Evolutionary conservation across 495 filamentous ascomycete species (phyloP).

Genomic region (Aspergillus ellipticus): DNA sequence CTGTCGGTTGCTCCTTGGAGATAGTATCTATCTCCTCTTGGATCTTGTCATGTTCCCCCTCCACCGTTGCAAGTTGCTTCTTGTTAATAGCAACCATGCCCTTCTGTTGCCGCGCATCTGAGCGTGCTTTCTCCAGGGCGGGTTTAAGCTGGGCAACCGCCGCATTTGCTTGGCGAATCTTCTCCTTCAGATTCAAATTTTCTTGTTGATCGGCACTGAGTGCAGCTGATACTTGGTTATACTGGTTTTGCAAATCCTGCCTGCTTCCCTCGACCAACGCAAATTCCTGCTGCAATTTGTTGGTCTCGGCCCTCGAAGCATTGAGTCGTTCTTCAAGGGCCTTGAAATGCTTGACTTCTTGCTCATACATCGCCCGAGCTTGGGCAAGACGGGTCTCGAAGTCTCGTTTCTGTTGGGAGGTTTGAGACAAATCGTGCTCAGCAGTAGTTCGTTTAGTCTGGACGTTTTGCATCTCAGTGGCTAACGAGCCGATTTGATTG

Average conservation of each 20-base stretch:
- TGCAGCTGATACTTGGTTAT: constrained; percentile 67
- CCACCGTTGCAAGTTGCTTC: constrained; percentile 88
- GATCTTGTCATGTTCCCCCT: constrained; percentile 80
- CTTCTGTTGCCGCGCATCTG: constrained; percentile 88
- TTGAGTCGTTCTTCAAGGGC: constrained; percentile 78
- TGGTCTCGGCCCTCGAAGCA: constrained; percentile 71
- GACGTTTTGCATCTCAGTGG: constrained; percentile 90
- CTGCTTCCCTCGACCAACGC: constrained; percentile 75
- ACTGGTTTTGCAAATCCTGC: constrained; percentile 81
- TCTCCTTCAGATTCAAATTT: constrained; percentile 80
- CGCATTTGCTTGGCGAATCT: constrained; percentile 74
- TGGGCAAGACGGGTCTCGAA: constrained; percentile 84
- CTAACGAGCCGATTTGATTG: constrained; percentile 84
- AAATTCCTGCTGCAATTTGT: constrained; percentile 75
- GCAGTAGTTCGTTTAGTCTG: constrained; percentile 72
- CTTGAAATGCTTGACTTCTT: constrained; percentile 83
- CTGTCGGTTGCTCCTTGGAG: constrained; percentile 44
- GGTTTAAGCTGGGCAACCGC: constrained; percentile 81
- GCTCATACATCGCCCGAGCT: constrained; percentile 82
- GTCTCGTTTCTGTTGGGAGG: constrained; percentile 80
- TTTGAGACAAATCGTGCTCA: constrained; percentile 74
- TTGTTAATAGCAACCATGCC: constrained; percentile 95
- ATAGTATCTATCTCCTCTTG: constrained; percentile 72
- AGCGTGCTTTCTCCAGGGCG: constrained; percentile 83
- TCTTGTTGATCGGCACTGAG: constrained; percentile 86